Evolutionary conservation across 1,284 basidiomycete genomes (phyloP).

Genomic region (Pyrrhoderma lamaoense): DNA sequence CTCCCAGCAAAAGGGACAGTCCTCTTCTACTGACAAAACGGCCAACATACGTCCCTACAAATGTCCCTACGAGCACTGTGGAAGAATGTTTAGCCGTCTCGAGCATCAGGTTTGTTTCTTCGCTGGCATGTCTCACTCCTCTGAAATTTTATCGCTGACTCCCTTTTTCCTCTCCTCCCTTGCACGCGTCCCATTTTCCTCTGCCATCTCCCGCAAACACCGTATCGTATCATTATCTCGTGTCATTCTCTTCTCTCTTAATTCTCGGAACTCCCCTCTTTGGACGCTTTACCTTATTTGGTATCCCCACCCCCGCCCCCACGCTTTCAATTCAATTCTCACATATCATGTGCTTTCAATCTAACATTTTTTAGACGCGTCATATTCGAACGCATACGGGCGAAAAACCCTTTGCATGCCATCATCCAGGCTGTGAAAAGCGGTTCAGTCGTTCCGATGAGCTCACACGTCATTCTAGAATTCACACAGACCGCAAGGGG

Average conservation of each 20-base stretch:
- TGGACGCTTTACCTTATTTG: background rate
- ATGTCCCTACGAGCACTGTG: conserved; percentile 89
- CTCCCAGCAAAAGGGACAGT: conserved; percentile 2
- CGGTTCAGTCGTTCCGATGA: conserved; percentile 97
- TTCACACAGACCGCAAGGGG: conserved; percentile 65
- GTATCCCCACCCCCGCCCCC: conserved; percentile 8
- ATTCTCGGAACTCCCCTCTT: background rate
- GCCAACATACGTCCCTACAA: conserved; percentile 79
- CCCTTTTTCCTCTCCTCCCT: conserved; percentile 14
- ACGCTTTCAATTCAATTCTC: background rate
- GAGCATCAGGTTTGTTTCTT: conserved; percentile 79
- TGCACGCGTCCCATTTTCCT: too few species aligned
- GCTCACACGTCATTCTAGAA: conserved; percentile 91
- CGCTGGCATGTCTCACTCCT: conserved; percentile 21
- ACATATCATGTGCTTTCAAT: background rate
- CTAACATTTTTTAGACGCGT: conserved; percentile 65
- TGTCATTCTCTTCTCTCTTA: background rate
- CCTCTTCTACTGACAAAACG: conserved; percentile 37
- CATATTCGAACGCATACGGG: conserved; percentile 98
- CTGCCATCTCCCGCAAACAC: too few species aligned
- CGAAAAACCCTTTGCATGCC: conserved; percentile 95
- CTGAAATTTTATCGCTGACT: conserved; percentile 5
- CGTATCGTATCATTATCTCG: too few species aligned
- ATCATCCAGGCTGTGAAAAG: conserved; percentile 93
- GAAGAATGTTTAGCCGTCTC: conserved; percentile 82